Percentiles rank a stretch among this genome's conserved stretches.
These are phyloP conservation scores for Sugiyamaella lignohabitans DNA, from an alignment of 805 yeast species.

Conservation along the genomic window DNA sequence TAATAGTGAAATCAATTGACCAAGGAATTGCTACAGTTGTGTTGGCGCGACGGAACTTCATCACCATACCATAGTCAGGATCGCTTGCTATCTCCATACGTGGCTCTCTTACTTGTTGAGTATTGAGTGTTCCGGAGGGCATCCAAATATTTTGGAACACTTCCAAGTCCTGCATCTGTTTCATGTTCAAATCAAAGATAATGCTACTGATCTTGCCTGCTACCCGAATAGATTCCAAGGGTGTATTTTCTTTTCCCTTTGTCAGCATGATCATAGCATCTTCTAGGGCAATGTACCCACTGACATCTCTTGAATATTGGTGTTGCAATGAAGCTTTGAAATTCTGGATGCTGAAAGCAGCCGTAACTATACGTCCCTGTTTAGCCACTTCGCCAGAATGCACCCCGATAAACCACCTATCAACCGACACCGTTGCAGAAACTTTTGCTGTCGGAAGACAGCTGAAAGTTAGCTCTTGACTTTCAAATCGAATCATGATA, in stretches of 20 bases:
- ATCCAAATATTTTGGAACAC: slow-evolving; percentile 80
- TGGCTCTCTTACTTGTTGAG: background rate
- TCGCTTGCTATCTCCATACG: too few relatives aligned
- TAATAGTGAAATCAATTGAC: slow-evolving; percentile 53
- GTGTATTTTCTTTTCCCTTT: slow-evolving; percentile 9
- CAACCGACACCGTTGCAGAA: slow-evolving; percentile 73
- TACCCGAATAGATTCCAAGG: slow-evolving; percentile 17
- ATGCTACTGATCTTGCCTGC: slow-evolving; percentile 51
- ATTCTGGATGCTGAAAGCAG: slow-evolving; percentile 45
- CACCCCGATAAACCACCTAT: slow-evolving; percentile 55
- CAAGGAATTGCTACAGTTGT: slow-evolving; percentile 68
- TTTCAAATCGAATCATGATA: slow-evolving; percentile 56
- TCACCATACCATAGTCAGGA: slow-evolving; percentile 23
- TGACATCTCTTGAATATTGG: slow-evolving; percentile 80
- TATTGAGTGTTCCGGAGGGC: slow-evolving; percentile 31
- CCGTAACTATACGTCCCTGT: slow-evolving; percentile 34
- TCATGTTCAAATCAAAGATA: slow-evolving; percentile 60
- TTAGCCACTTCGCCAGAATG: slow-evolving; percentile 37
- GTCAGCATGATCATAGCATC: slow-evolving; percentile 34
- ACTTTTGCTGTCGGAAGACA: slow-evolving; percentile 95
- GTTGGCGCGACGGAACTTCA: slow-evolving; percentile 49
- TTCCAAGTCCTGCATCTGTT: slow-evolving; percentile 81
- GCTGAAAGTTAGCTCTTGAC: slow-evolving; percentile 69
- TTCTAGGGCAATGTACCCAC: slow-evolving; percentile 58
- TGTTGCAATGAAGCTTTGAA: slow-evolving; percentile 76